Percentiles rank a stretch among this genome's conserved stretches.
These are phyloP conservation scores for Euphorbia peplus DNA, from an alignment of 345 rosid species.

Conservation along the genomic window DNA sequence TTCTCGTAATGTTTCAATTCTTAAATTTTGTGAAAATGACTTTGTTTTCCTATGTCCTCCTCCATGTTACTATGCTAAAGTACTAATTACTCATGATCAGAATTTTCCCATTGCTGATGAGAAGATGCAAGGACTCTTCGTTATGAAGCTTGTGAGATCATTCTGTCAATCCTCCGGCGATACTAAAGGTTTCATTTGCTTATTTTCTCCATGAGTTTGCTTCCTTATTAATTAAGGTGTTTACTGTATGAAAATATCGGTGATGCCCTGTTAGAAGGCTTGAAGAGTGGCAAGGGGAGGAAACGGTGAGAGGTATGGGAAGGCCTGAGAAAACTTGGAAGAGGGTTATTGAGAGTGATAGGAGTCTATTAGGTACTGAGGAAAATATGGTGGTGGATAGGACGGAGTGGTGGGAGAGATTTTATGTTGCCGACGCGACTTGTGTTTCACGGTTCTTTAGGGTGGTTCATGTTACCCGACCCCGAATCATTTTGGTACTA, in stretches of 20 bases:
- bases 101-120: conserved; percentile 43
- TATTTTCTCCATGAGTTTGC: conserved; percentile 14
- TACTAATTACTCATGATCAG: neutral
- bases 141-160: conserved; percentile 90
- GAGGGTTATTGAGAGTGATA: too few relatives aligned
- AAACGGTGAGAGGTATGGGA: too few relatives aligned
- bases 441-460: too few relatives aligned
- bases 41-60: neutral
- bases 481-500: too few relatives aligned
- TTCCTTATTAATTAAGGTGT: neutral
- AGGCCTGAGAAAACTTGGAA: too few relatives aligned
- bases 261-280: too few relatives aligned
- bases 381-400: too few relatives aligned
- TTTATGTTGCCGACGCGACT: too few relatives aligned
- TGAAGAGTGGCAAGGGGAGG: too few relatives aligned
- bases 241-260: neutral
- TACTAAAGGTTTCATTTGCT: conserved; percentile 38
- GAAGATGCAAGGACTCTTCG: conserved; percentile 66
- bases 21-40: neutral
- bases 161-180: conserved; percentile 70
- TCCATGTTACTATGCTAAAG: conserved; percentile 1
- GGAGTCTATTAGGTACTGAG: too few relatives aligned
- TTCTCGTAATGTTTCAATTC: neutral
- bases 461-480: too few relatives aligned
- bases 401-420: too few relatives aligned